Evolutionary conservation across 1,284 basidiomycete species (phyloP), one percentile per base, ranked within the genome.

Genomic region (Moesziomyces sp.): DNA sequence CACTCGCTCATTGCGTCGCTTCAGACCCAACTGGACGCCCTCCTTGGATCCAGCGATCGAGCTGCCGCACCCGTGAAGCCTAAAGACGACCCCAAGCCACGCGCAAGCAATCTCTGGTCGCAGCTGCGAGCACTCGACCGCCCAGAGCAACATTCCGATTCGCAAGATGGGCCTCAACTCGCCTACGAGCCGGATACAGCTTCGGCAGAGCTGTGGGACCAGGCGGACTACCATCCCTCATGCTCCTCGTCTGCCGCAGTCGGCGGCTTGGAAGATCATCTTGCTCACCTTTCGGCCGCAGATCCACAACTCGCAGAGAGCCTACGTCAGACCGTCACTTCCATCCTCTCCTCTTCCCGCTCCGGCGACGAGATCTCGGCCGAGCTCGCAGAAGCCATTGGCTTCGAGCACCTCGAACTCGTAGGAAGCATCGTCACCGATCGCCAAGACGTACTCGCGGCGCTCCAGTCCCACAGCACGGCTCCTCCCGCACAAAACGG

Each of bases 321-420:
- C 49, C 16, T 75, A 13, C 57, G 55, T n/a, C 51, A 66, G n/a
- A 65, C 51, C 19, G 26, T 71, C 24, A 10, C 61, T 8, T 46
- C 58, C 3, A 21, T 52, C n/a, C 52, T 75, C 5, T 51, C 61
- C 5, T 75, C 73, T 1, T 50, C 64, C 0, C 55, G 50, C 13
- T 64, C 68, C 19, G 70, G 57, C 2, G 92, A 94, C 47, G 88
- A 89, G n/a, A 90, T 95, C 34, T 92, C 93, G 26, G 88, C 86
- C 35, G 90, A 92, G 72, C 84, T 97, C 2, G 89, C 88, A 3
- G 94, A 97, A 70, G 86, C 92, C n/a, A 85, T 96, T 51, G 95
- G 95, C 0, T 93, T 91, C 79, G 93, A 96, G 69, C 89, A 92
- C 30, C 89, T 94, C 38, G 93, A 93, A 16, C 69, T 81, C 24